These are phyloP conservation scores for Umbilicus rupestris DNA, from an alignment of 164 flowering plant species.

Conservation along the genomic window DNA sequence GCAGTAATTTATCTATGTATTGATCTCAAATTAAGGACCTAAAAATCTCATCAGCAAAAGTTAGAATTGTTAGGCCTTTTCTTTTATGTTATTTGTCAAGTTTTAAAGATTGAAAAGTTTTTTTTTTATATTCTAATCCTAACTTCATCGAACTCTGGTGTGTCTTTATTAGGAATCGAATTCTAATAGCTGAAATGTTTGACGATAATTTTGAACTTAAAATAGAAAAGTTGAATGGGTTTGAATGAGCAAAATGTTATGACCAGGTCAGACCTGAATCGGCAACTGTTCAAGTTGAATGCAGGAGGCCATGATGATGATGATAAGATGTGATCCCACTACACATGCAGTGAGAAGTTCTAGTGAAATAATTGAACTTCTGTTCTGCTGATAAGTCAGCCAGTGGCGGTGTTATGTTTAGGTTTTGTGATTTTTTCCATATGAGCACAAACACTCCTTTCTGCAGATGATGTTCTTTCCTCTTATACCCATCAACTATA, in stretches of 20 bases:
- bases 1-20: too few relatives aligned
- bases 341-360: conserved; percentile 3
- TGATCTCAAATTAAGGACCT: too few relatives aligned
- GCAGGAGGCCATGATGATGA: conserved; percentile 3
- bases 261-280: neutral
- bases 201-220: too few relatives aligned
- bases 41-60: too few relatives aligned
- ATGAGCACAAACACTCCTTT: conserved; percentile 1
- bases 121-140: too few relatives aligned
- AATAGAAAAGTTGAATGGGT: neutral
- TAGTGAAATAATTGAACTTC: neutral
- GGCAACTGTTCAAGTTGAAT: neutral
- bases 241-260: conserved; percentile 1
- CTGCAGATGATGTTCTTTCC: neutral
- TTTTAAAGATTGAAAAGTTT: too few relatives aligned
- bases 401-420: neutral
- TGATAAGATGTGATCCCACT: conserved; percentile 3
- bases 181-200: too few relatives aligned
- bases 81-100: too few relatives aligned
- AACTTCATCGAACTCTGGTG: too few relatives aligned
- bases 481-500: neutral
- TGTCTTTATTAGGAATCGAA: too few relatives aligned
- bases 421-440: neutral
- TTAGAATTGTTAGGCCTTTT: too few relatives aligned
- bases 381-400: neutral